Conservation (phyloP, 306 rosid species). For the Trifolium subterraneum region DNA sequence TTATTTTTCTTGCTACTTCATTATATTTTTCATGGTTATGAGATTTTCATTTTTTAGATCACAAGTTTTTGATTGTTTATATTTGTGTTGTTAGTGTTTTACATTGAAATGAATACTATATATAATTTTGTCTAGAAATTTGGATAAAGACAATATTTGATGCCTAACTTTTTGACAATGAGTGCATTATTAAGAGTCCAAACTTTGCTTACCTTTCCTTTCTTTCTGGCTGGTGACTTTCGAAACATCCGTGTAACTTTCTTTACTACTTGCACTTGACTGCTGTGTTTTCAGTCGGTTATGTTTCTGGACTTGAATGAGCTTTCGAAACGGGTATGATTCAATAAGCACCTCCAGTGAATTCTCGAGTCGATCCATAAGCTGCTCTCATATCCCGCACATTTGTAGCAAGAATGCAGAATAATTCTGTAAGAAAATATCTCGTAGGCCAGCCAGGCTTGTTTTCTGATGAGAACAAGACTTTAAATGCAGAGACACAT, state of each 20-base stretch:
- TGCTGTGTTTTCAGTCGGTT: slow-evolving; percentile 19
- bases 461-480: slow-evolving; percentile 27
- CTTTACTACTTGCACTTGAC: neutral
- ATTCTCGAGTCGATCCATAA: slow-evolving; percentile 3
- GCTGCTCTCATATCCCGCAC: slow-evolving; percentile 5
- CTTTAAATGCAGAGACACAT: slow-evolving; percentile 16
- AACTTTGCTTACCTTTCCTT: neutral
- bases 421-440: slow-evolving; percentile 25
- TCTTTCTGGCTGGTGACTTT: neutral
- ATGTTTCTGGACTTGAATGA: slow-evolving; percentile 6
- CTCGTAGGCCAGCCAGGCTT: slow-evolving; percentile 25
- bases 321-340: slow-evolving; percentile 8
- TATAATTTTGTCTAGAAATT: neutral
- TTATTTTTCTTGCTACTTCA: slow-evolving; percentile 6
- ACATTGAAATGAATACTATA: slow-evolving; percentile 5
- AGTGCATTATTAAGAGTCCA: neutral
- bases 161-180: neutral
- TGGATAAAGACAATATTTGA: slow-evolving; percentile 8
- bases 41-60: neutral
- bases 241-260: neutral
- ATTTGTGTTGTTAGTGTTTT: neutral
- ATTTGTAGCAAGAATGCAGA: slow-evolving; percentile 26
- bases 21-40: neutral
- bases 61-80: neutral
- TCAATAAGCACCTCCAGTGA: neutral